A percentile compares a stretch with the other conserved stretches of the same genome.
phyloP scores from a whole-genome alignment of 768 basidiomycete genomes.

The Termitomyces sp. region DNA sequence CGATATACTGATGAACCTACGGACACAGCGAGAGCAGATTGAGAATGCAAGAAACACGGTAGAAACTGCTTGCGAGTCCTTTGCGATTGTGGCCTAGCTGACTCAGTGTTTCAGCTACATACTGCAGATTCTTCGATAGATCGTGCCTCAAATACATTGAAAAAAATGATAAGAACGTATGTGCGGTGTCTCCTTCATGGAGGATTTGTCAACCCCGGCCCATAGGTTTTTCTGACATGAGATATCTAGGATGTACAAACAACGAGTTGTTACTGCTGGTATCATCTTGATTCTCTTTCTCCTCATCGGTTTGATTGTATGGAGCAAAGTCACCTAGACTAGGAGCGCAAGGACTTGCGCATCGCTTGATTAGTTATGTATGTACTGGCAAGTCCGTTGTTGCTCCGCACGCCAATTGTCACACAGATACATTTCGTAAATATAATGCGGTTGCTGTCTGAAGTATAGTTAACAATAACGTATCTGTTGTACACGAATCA shows the following conservation, averaged over 20 bases:
- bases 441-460: neutral
- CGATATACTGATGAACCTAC: constrained; percentile 81
- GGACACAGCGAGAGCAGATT: constrained; percentile 89
- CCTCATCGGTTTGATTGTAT: constrained; percentile 76
- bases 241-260: constrained; percentile 93
- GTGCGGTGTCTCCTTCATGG: constrained; percentile 19
- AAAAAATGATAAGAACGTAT: constrained; percentile 93
- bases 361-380: neutral
- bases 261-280: constrained; percentile 79
- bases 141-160: constrained; percentile 85
- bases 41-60: constrained; percentile 90
- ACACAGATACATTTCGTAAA: neutral
- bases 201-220: constrained; percentile 12
- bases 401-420: neutral
- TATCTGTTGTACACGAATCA: constrained; percentile 17
- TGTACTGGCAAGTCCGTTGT: neutral
- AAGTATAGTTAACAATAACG: constrained; percentile 1
- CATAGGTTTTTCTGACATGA: constrained; percentile 37
- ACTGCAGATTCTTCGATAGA: constrained; percentile 88
- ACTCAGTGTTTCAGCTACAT: constrained; percentile 49
- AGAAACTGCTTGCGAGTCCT: neutral
- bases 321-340: constrained; percentile 52
- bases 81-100: neutral
- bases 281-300: constrained; percentile 84
- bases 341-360: neutral